A percentile compares a stretch with the other conserved stretches of the same genome.
Evolutionary conservation across 2,329 filamentous ascomycete genomes (phyloP).

Genomic region (Claviceps humidiphila): DNA sequence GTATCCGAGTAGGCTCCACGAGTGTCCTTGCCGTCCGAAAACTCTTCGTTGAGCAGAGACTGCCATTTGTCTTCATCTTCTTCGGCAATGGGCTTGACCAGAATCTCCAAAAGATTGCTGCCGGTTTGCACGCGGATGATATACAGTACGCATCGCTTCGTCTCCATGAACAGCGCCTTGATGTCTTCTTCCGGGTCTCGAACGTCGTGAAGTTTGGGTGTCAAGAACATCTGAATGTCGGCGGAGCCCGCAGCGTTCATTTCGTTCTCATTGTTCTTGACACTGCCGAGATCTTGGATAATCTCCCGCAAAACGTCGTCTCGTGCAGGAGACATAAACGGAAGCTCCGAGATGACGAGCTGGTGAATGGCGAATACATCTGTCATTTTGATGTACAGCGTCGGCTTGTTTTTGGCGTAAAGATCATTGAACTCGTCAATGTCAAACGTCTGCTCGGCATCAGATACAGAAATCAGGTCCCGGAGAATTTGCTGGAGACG

Average conservation of each 20-base stretch:
- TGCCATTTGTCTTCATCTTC: slow-evolving; percentile 90
- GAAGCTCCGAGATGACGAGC: slow-evolving; percentile 67
- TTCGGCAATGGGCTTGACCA: slow-evolving; percentile 73
- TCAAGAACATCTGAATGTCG: slow-evolving; percentile 83
- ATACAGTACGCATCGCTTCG: slow-evolving; percentile 91
- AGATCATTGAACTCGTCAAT: slow-evolving; percentile 98
- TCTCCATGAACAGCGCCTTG: slow-evolving; percentile 94
- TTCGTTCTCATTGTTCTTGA: slow-evolving; percentile 92
- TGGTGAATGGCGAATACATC: slow-evolving; percentile 96
- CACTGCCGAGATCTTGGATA: slow-evolving; percentile 84
- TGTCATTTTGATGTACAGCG: slow-evolving; percentile 97
- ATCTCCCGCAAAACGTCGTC: slow-evolving; percentile 88
- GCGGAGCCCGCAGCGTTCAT: slow-evolving; percentile 74
- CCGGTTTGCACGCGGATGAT: slow-evolving; percentile 95
- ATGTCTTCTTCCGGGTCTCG: slow-evolving; percentile 88
- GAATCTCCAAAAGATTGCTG: slow-evolving; percentile 82
- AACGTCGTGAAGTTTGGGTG: slow-evolving; percentile 75
- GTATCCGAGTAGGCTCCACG: slow-evolving; percentile 81
- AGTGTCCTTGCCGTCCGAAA: slow-evolving; percentile 50
- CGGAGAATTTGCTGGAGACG: slow-evolving; percentile 63
- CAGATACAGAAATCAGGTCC: slow-evolving; percentile 67
- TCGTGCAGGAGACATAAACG: slow-evolving; percentile 60
- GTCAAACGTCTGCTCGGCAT: slow-evolving; percentile 85
- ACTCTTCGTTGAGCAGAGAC: slow-evolving; percentile 67
- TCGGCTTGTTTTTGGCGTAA: slow-evolving; percentile 91